Evolutionary conservation across 108 stramenopile genomes (phyloP).

Genomic region (Cyclotella cryptica): DNA sequence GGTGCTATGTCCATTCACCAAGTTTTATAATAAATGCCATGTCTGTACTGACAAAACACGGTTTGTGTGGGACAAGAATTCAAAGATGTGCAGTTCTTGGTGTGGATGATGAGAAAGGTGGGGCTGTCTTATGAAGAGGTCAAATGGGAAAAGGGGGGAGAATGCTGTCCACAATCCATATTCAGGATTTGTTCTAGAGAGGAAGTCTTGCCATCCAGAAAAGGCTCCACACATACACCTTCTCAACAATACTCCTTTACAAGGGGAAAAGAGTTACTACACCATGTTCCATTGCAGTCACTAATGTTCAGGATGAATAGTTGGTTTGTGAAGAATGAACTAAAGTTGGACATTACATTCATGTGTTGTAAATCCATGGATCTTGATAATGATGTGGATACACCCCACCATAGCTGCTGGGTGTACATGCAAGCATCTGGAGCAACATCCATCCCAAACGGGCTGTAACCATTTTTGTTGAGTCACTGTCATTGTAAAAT

Average conservation of each 20-base stretch:
- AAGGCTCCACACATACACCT: conserved; percentile 14
- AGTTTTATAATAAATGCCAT: too few relatives aligned
- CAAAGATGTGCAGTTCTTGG: too few relatives aligned
- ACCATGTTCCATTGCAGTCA: not conserved
- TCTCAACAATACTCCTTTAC: not conserved
- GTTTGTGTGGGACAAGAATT: too few relatives aligned
- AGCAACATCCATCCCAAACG: not conserved
- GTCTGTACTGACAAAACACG: too few relatives aligned
- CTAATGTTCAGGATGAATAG: conserved; percentile 2
- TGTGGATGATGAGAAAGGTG: too few relatives aligned
- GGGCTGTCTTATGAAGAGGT: too few relatives aligned
- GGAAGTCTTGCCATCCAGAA: conserved; percentile 23
- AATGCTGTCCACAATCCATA: too few relatives aligned
- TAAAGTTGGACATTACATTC: not conserved
- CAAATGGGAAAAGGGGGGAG: too few relatives aligned
- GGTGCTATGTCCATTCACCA: too few relatives aligned
- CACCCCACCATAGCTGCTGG: not conserved
- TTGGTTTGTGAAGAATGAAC: not conserved
- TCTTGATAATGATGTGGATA: conserved; percentile 1
- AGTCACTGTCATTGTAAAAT: not conserved
- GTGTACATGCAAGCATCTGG: not conserved
- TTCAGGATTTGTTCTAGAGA: too few relatives aligned
- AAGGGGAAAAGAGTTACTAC: not conserved
- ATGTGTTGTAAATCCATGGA: not conserved
- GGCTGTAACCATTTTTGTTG: not conserved